Evolutionary conservation across 495 filamentous ascomycete genomes (phyloP), one percentile per base, ranked within the genome.

Genomic region (Penicillium psychrofluorescens): DNA sequence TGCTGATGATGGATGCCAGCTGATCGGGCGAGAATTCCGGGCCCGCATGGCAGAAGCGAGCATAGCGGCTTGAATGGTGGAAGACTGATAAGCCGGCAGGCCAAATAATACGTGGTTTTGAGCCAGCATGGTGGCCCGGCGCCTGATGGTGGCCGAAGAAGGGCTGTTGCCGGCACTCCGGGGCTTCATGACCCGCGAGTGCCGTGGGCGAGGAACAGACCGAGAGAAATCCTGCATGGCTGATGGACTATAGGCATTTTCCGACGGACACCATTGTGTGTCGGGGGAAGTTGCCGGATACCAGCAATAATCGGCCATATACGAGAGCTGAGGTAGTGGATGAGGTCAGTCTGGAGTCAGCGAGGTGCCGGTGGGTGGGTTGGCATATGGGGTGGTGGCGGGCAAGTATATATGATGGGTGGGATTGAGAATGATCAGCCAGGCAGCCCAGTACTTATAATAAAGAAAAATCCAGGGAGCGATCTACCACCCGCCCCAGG

Each of bases 161-260:
- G 85, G 85, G 59, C 83, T 88, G 65, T 80, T 86, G 59, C 74
- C 81, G 39, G 80, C 79, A 64, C 83, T 86, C 27, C 68, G 74
- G 6, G 82, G 78, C 62, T 89, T 88, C 40, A 71, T 69, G 40
- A 88, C 68, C 48, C 83, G 72, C 57, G 78, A 47, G 34, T 58
- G 54, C 46, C 61, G 61, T 9, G 63, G 53, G 30, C 51, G 58
- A 36, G 63, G 62, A 40, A 70, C 65, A 48, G 61, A 58, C 48
- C 49, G 51, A 28, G 54, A 46, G 55, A 64, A 52, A 44, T 68
- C 59, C 40, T 56, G 61, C 42, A 63, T 54, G 45, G 48, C 46
- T 11, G 58, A 46, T 22, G 51, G 50, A 33, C 41, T 44, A 51
- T 52, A 59, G 42, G 47, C 55, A 48, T 52, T 44, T 27, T 49